Percentiles rank a stretch among this genome's conserved stretches.
These are phyloP conservation scores for Paraphoma sp. DNA, from an alignment of 2,329 filamentous ascomycete genomes.

Conservation along the genomic window DNA sequence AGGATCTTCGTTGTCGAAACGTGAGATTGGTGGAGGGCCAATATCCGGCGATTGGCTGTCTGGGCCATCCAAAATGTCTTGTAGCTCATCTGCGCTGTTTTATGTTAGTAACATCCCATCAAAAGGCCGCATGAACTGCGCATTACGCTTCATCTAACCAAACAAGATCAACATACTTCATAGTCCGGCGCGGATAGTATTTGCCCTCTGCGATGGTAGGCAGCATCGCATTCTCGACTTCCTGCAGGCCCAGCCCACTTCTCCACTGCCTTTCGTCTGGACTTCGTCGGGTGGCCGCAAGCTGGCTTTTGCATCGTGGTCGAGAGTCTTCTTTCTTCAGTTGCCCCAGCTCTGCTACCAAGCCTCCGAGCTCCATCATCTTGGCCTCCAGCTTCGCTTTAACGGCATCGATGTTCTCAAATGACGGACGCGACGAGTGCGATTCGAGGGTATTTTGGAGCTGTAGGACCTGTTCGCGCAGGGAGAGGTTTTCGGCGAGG, in stretches of 20 bases:
- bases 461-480: constrained; percentile 73
- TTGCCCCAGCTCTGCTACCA: constrained; percentile 70
- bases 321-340: constrained; percentile 31
- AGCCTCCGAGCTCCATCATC: constrained; percentile 70
- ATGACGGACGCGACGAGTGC: constrained; percentile 64
- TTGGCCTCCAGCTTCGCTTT: constrained; percentile 75
- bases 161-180: constrained; percentile 63
- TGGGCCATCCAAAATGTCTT: constrained; percentile 58
- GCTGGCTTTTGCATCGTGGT: constrained; percentile 56
- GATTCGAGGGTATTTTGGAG: constrained; percentile 72
- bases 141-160: neutral
- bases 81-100: constrained; percentile 65
- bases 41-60: constrained; percentile 71
- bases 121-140: neutral
- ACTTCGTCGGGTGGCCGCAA: constrained; percentile 52
- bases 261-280: constrained; percentile 64
- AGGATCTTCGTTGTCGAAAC: constrained; percentile 58
- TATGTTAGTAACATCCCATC: constrained; percentile 20
- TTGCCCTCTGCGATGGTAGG: constrained; percentile 76
- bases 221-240: constrained; percentile 62
- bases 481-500: constrained; percentile 78
- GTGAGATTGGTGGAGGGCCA: constrained; percentile 63
- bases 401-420: constrained; percentile 72
- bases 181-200: constrained; percentile 68
- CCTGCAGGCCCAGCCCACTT: constrained; percentile 52